phyloP scores from a whole-genome alignment of 371 early-diverging fungal genomes.

The Saksenaea vasiformis region DNA sequence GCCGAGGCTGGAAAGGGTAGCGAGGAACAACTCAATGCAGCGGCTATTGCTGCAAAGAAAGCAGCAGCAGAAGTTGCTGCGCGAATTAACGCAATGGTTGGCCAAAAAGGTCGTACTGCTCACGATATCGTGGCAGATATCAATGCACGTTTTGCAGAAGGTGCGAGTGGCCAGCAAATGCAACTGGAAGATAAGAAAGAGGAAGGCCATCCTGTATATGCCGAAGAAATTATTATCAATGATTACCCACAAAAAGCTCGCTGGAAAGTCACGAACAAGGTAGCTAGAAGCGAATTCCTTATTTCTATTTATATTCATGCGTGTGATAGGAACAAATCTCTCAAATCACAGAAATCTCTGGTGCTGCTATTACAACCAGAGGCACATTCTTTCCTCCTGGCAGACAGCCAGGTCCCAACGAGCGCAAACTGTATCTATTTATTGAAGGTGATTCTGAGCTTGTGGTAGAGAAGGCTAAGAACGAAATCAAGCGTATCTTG shows the following conservation, averaged over 20 bases:
- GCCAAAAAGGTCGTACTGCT: slow-evolving; percentile 21
- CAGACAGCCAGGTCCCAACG: slow-evolving; percentile 71
- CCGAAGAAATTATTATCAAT: slow-evolving; percentile 94
- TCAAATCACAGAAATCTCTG: slow-evolving; percentile 88
- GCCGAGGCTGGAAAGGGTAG: slow-evolving; percentile 43
- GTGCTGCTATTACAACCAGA: slow-evolving; percentile 93
- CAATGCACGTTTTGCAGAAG: slow-evolving; percentile 25
- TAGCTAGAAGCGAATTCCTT: slow-evolving; percentile 23
- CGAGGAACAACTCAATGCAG: slow-evolving; percentile 44
- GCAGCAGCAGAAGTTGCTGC: slow-evolving; percentile 52
- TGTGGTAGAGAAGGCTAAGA: slow-evolving; percentile 89
- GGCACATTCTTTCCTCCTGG: slow-evolving; percentile 89
- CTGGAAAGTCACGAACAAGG: slow-evolving; percentile 94
- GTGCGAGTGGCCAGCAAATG: slow-evolving; percentile 8
- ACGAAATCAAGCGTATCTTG: slow-evolving; percentile 89
- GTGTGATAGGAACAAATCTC: slow-evolving; percentile 76
- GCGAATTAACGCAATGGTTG: slow-evolving; percentile 44
- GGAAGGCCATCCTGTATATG: slow-evolving; percentile 50
- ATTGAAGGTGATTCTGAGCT: slow-evolving; percentile 93
- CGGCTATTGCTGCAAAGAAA: slow-evolving; percentile 52
- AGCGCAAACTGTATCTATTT: slow-evolving; percentile 91
- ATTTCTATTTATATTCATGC: not conserved
- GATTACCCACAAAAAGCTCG: slow-evolving; percentile 97
- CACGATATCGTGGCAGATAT: slow-evolving; percentile 38
- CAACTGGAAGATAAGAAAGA: slow-evolving; percentile 29